Percentiles rank a stretch among this genome's conserved stretches.
Conservation (phyloP, 371 early-diverging fungal genomes). For the Mucor saturninus region DNA sequence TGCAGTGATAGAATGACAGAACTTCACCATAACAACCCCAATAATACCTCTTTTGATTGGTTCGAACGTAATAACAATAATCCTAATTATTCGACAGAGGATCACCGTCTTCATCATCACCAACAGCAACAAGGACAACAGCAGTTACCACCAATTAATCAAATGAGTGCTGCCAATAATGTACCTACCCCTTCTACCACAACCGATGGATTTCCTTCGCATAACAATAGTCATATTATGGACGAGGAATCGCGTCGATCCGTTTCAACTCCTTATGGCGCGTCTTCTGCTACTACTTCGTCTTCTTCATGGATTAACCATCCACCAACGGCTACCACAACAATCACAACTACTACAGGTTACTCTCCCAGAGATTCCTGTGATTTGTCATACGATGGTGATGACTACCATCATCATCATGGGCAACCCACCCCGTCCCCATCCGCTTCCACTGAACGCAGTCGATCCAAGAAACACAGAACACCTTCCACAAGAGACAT, state of each 20-base stretch:
- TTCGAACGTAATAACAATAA: conserved; percentile 17
- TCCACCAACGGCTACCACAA: neutral
- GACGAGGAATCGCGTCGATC: conserved; percentile 2
- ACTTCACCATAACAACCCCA: conserved; percentile 21
- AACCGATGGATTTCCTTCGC: neutral
- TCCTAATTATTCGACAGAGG: conserved; percentile 2
- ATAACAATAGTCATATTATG: neutral
- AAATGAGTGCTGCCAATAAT: neutral
- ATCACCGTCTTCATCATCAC: neutral
- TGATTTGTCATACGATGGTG: conserved; percentile 28
- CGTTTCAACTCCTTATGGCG: conserved; percentile 3
- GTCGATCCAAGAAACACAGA: conserved; percentile 27
- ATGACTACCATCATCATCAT: conserved; percentile 17
- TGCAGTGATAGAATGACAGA: conserved; percentile 23
- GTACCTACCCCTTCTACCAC: neutral
- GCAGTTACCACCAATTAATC: conserved; percentile 5
- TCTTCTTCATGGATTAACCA: conserved; percentile 1
- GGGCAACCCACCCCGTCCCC: conserved; percentile 33
- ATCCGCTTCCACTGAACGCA: conserved; percentile 32
- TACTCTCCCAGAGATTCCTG: conserved; percentile 29
- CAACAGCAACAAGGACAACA: conserved; percentile 4
- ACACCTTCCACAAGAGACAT: conserved; percentile 28
- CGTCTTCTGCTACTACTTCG: neutral
- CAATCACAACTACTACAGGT: conserved; percentile 9
- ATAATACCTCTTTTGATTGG: conserved; percentile 23